Base-by-base conservation (phyloP, 2,329 filamentous ascomycete species). In the Alternaria hordeiaustralica region DNA sequence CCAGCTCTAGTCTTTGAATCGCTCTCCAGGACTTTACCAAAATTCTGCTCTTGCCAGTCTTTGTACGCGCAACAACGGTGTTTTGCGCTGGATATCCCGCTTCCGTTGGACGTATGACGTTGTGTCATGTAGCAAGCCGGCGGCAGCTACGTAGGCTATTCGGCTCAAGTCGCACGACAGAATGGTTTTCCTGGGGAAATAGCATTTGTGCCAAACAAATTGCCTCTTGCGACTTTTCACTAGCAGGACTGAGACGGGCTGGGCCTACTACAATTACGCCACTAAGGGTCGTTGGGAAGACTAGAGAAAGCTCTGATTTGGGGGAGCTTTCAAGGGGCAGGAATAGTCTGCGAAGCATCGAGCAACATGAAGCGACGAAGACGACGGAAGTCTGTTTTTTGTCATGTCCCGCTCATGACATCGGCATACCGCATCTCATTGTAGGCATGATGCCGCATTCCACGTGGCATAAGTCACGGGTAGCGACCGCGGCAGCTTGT, bases 401-500 rank as follows among this genome's bases (percentile, higher is more conserved):
- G 60, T 61, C 62, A 65, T 54, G 43, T 55, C 60, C 61, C 68
- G 59, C 50, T 57, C 50, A 56, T 55, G 66, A 12, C 67, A 62
- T 66, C 58, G 60, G 63, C 57, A 68, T 67, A 67, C 65, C 63
- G 58, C 50, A 68, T 65, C 54, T 41, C 36, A 41, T 18, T 59
- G 64, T 69, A 63, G 49, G 51, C 59, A 50, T 36, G 47, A 63
- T 60, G 61, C 62, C 55, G 57, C 53, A 49, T 23, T 50, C 68
- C 73, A 75, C 73, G 75, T 76, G 74, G 73, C 71, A 75, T 75
- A 65, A 66, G 67, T 57, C 67, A 66, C 60, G 61, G 66, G 67
- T 69, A 70, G 61, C 63, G 69, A 71, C 70, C 60, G 64, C 72
- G 59, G 55, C 64, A 67, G 63, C 67, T 61, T 58, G 50, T 18